Evolutionary conservation across 2,329 filamentous ascomycete genomes (phyloP).

Genomic region (Diaporthe nobilis): DNA sequence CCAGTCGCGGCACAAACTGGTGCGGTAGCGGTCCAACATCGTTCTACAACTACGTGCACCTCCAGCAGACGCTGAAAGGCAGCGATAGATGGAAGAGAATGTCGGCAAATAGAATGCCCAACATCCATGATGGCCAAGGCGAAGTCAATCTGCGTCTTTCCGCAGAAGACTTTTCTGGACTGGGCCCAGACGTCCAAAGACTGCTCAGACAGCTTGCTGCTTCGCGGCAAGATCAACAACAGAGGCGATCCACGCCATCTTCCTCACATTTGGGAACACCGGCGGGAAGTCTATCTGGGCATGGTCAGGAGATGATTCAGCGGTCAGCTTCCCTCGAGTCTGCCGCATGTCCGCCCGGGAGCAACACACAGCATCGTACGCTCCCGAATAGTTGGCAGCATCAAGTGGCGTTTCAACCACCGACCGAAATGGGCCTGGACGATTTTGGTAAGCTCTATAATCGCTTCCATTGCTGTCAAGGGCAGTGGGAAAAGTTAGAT

Average conservation of each 20-base stretch:
- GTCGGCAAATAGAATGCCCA: not conserved
- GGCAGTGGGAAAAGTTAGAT: rapidly evolving
- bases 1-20: not conserved
- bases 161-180: not conserved
- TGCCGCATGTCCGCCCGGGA: not conserved
- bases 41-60: too few relatives aligned
- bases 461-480: not conserved
- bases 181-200: not conserved
- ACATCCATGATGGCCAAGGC: not conserved
- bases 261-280: not conserved
- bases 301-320: not conserved
- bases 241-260: not conserved
- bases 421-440: not conserved
- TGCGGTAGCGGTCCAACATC: not conserved
- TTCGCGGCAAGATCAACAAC: conserved; percentile 11
- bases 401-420: not conserved
- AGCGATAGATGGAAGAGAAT: not conserved
- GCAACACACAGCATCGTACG: not conserved
- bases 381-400: not conserved
- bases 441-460: not conserved
- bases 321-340: not conserved
- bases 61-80: not conserved
- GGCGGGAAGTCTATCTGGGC: not conserved
- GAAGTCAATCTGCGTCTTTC: conserved; percentile 7
- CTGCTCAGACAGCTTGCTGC: conserved; percentile 6